Evolutionary conservation across 306 rosid species (phyloP).

Genomic region (Carpinus viminea): DNA sequence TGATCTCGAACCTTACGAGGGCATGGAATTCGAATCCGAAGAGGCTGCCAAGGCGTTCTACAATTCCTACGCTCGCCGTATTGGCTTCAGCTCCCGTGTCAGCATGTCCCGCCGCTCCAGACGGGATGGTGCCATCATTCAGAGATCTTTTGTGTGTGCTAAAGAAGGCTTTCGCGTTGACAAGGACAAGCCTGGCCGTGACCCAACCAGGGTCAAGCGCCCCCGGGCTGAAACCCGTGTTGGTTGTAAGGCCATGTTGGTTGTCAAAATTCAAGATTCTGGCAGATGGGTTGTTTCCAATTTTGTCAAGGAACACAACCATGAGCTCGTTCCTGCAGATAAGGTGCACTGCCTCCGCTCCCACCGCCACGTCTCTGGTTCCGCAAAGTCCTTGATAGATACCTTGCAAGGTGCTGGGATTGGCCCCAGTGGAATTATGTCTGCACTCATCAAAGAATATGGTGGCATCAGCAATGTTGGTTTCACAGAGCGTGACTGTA

Average conservation of each 20-base stretch:
- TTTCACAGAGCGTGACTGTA: no score
- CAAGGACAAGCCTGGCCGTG: constrained; percentile 36
- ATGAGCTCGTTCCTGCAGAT: constrained; percentile 26
- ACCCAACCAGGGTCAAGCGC: constrained; percentile 42
- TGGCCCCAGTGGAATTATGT: no score
- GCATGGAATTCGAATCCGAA: constrained; percentile 58
- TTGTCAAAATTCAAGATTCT: constrained; percentile 50
- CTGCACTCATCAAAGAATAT: no score
- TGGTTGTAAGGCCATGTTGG: constrained; percentile 51
- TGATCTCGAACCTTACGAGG: constrained; percentile 43
- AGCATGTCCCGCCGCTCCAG: constrained; percentile 58
- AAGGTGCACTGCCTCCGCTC: no score
- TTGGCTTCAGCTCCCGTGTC: constrained; percentile 52
- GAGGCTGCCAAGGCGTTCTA: constrained; percentile 59
- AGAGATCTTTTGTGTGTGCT: constrained; percentile 61
- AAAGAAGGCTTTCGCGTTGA: constrained; percentile 55
- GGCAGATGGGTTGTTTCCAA: constrained; percentile 40
- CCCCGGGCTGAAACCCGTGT: constrained; percentile 50
- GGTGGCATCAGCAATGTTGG: no score
- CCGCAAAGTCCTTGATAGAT: no score
- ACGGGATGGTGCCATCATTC: constrained; percentile 59
- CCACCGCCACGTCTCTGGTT: no score
- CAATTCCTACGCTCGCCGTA: constrained; percentile 56
- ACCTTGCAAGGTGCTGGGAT: no score
- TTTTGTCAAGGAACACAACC: constrained; percentile 40